Base-by-base conservation (phyloP, 2,329 filamentous ascomycete species). In the Arthrobotrys sinensis region DNA sequence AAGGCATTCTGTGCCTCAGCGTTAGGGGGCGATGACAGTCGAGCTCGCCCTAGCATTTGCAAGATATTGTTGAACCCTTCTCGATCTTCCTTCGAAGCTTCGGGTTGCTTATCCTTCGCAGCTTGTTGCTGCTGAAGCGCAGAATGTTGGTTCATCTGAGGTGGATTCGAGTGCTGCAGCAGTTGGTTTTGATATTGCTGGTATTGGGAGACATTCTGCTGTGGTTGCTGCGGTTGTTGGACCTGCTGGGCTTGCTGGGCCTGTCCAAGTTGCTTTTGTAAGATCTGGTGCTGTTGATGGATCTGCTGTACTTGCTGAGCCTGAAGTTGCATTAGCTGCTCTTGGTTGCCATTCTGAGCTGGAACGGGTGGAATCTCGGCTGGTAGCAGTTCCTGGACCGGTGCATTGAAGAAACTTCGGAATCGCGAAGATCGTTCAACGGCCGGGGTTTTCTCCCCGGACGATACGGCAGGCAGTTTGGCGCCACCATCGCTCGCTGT, bases 51-150 rank as follows among this genome's bases (percentile, higher is more conserved):
- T 32, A 88, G 84, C 86, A 88, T 88, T 76, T 86, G 85, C 53
- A 88, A 80, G 45, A 88, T 87, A 38, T 85, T 85, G 38, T 86
- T 83, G 80, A 88, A 88, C 34, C 87, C 87, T 82, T 87, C 86
- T 79, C 87, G 86, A 79, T 88, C 87, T 76, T 86, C 86, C 36
- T 84, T 84, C 65, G 80, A 73, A 7, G 81, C 60, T 66, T 67
- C 70, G 32, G 40, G 70, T 82, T 62, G 10, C 81, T 83, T 10
- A 82, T 83, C 57, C 82, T 82, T 11, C 80, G 72, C 6, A 60
- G 62, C 19, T 7, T 64, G 68, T 14, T 76, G 79, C 21, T 45
- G 36, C 28, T 32, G 57, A 19, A 52, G 45, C n/a, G 14, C 46
- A 8, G 60, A 24, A 28, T 24, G 40, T 8, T 66, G 40, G 36